phyloP scores from a whole-genome alignment of 2,329 filamentous ascomycete genomes.

The Colletotrichum sp. region DNA sequence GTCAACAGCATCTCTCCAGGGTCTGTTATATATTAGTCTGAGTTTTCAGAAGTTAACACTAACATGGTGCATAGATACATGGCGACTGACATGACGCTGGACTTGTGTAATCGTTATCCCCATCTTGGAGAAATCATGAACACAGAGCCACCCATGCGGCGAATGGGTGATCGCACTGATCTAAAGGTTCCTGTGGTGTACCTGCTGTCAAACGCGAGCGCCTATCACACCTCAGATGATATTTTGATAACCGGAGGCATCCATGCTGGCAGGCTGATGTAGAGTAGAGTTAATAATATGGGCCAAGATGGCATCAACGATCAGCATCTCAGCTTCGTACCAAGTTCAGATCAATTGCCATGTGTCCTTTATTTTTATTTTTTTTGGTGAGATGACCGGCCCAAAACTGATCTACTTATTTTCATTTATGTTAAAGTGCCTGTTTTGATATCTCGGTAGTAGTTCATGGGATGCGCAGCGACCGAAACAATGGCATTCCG shows the following conservation, averaged over 20 bases:
- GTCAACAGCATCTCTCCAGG: constrained; percentile 40
- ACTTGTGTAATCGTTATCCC: constrained; percentile 29
- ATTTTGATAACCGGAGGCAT: constrained; percentile 41
- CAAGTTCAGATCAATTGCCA: neutral
- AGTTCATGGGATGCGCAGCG: neutral
- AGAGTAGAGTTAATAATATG: neutral
- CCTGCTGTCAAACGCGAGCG: constrained; percentile 42
- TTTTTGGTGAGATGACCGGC: neutral
- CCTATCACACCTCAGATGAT: constrained; percentile 45
- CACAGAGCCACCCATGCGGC: constrained; percentile 42
- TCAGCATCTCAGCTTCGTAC: neutral
- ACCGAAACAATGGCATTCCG: neutral
- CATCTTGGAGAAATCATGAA: constrained; percentile 37
- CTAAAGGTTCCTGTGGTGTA: constrained; percentile 45
- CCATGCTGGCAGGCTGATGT: constrained; percentile 28
- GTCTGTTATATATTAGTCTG: constrained; percentile 18
- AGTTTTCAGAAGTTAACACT: neutral
- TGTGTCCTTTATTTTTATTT: neutral
- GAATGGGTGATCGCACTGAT: constrained; percentile 41
- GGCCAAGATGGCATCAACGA: neutral
- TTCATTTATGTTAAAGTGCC: neutral
- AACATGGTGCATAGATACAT: constrained; percentile 29
- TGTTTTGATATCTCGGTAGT: neutral
- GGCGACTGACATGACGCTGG: constrained; percentile 37
- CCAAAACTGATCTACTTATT: neutral